Conservation (phyloP, 192 early-diverging fungal genomes). For the Dissophora globulifera region DNA sequence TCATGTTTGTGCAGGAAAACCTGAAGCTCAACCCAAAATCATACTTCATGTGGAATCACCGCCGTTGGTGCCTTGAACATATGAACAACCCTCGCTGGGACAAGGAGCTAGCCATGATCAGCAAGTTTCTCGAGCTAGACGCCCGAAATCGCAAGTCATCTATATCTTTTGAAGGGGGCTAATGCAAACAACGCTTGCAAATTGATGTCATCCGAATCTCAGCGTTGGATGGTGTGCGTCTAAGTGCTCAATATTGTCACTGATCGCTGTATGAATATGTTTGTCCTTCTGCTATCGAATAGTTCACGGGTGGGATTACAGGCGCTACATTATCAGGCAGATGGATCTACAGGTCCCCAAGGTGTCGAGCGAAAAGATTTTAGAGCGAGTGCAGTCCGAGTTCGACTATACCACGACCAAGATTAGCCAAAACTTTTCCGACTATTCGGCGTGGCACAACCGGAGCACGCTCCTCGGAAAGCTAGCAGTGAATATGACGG, state of each 20-base stretch:
- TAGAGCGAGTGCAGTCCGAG: conserved; percentile 65
- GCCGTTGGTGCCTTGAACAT: conserved; percentile 85
- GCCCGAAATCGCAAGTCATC: conserved; percentile 88
- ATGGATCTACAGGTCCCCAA: conserved; percentile 41
- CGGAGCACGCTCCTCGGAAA: conserved; percentile 81
- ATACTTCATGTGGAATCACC: conserved; percentile 98
- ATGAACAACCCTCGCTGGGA: conserved; percentile 84
- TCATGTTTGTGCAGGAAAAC: conserved; percentile 78
- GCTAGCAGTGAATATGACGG: conserved; percentile 54
- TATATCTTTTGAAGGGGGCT: no score
- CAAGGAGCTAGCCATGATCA: conserved; percentile 79
- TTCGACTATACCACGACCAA: conserved; percentile 91
- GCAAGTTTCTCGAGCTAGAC: conserved; percentile 86
- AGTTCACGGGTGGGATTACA: conserved; percentile 98
- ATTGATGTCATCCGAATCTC: no score
- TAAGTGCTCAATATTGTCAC: no score
- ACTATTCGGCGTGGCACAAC: conserved; percentile 99
- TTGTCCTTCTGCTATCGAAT: neutral
- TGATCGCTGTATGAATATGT: no score
- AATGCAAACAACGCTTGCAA: no score
- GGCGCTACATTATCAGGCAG: conserved; percentile 82
- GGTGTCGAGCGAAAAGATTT: conserved; percentile 33
- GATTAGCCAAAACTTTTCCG: conserved; percentile 93
- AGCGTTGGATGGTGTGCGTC: conserved; percentile 33
- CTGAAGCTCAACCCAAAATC: conserved; percentile 89